These are phyloP conservation scores for Scenedesmus sp. DNA, from an alignment of 163 green algal species.

Conservation along the genomic window DNA sequence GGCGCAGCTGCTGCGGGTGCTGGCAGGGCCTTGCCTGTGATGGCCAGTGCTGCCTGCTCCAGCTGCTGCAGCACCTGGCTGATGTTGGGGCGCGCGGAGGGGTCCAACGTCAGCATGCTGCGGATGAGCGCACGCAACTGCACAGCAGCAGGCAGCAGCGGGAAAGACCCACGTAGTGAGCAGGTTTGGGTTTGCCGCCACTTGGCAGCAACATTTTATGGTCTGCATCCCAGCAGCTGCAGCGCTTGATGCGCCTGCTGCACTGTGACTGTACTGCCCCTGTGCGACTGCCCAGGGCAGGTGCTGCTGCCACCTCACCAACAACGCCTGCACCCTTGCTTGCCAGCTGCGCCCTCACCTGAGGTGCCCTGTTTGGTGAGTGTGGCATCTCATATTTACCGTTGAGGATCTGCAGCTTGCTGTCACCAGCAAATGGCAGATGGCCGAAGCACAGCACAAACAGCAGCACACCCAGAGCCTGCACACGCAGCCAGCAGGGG, in stretches of 20 bases:
- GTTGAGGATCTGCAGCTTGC: slow-evolving; percentile 86
- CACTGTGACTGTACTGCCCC: no score
- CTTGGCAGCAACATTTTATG: not conserved
- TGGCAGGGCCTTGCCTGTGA: not conserved
- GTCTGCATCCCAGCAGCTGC: not conserved
- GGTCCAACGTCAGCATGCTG: slow-evolving; percentile 66
- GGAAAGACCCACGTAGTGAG: not conserved
- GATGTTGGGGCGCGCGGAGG: slow-evolving; percentile 72
- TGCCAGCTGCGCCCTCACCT: slow-evolving; percentile 2
- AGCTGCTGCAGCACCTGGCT: slow-evolving; percentile 60
- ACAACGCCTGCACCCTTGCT: not conserved
- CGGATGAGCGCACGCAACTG: slow-evolving; percentile 64
- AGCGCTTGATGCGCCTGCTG: not conserved
- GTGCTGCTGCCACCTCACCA: not conserved
- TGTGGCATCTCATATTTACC: slow-evolving; percentile 68
- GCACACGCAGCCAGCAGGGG: not conserved
- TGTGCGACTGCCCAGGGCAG: not conserved
- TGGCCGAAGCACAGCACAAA: slow-evolving; percentile 84
- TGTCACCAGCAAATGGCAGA: slow-evolving; percentile 88
- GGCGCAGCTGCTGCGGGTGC: slow-evolving; percentile 26
- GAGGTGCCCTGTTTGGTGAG: slow-evolving; percentile 23
- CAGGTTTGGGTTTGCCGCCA: no score
- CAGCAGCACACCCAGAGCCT: slow-evolving; percentile 89
- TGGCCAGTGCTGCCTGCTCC: slow-evolving; percentile 19
- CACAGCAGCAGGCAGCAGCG: slow-evolving; percentile 6